Evolutionary conservation across 148 eudicot species (phyloP).

Genomic region (Chenopodium suecicum): DNA sequence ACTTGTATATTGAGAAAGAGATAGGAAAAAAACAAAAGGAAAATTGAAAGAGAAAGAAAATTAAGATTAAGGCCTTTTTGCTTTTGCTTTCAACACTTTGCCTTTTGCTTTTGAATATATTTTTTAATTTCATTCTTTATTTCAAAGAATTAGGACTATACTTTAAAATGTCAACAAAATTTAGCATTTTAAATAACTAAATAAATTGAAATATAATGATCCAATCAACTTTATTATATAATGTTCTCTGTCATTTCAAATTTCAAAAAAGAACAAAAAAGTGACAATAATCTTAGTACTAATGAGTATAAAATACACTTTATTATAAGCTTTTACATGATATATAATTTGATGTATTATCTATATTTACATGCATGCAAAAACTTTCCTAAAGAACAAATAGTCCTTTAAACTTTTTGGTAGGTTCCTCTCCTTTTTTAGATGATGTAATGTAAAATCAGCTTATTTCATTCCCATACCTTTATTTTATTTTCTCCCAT

Average conservation of each 20-base stretch:
- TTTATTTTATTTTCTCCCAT: neutral
- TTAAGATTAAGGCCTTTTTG: neutral
- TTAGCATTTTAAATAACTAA: neutral
- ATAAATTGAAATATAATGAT: neutral
- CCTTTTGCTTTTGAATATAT: slow-evolving; percentile 10
- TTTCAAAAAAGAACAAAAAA: neutral
- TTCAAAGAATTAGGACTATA: slow-evolving; percentile 4
- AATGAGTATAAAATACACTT: neutral
- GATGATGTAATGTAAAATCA: neutral
- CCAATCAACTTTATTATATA: neutral
- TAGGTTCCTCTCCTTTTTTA: neutral
- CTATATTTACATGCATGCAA: neutral
- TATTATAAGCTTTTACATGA: neutral
- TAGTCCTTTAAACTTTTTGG: neutral
- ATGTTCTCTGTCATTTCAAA: neutral
- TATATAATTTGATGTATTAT: no score
- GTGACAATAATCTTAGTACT: no score
- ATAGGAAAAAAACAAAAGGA: neutral
- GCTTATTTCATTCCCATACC: neutral
- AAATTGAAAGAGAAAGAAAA: neutral
- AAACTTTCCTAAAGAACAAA: neutral
- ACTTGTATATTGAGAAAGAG: neutral
- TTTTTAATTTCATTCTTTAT: neutral
- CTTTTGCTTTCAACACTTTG: neutral
- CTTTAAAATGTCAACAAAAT: neutral